Base-by-base conservation (phyloP, 2,329 filamentous ascomycete genomes). In the Fusarium brachygibbosum region DNA sequence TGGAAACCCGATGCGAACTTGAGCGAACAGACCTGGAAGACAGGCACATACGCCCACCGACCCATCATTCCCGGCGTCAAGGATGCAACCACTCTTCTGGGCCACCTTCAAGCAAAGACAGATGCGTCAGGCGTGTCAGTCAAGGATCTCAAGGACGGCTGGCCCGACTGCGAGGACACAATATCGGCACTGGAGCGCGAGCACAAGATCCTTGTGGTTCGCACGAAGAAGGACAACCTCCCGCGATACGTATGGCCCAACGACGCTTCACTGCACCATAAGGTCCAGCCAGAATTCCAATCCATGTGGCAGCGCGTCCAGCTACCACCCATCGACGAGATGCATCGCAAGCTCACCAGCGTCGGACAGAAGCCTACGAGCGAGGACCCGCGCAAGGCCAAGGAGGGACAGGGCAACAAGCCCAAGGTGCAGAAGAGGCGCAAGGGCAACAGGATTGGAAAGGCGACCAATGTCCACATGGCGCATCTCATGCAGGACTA, bases 61-160 rank as follows among this genome's bases (percentile, higher is more conserved):
- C 94, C 96, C 56, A 88, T 92, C 73, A 93, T 97, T 78, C 85
- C 86, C 5, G 90, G 92, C 66, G 95, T 99, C 64, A 90, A 89
- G 73, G 90, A 89, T 75, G 89, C 90, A 62, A 90, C 91, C 38
- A 89, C 94, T 73, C 87, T 99, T 56, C 88, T 97, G 56, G 88
- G 87, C 57, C 91, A 93, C 76, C 87, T 99, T 32, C 94, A 97
- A 80, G 85, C 86, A 55, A 94, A 94, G 80, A 89, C 88, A 53
- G 94, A 94, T 62, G 92, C 93, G 2, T 89, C 91, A 69, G 93
- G 93, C 14, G 88, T 98, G 56, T 86, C 86, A 37, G 93, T 98
- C 67, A 94, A 93, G 78, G 94, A 98, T 74, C 87, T 99, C 66
- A 97, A 97, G 81, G 96, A 99, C 78, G 96, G 96, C 68, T 99